Evolutionary conservation across 352 stramenopile species (phyloP).

Genomic region (Phytophthora pini): DNA sequence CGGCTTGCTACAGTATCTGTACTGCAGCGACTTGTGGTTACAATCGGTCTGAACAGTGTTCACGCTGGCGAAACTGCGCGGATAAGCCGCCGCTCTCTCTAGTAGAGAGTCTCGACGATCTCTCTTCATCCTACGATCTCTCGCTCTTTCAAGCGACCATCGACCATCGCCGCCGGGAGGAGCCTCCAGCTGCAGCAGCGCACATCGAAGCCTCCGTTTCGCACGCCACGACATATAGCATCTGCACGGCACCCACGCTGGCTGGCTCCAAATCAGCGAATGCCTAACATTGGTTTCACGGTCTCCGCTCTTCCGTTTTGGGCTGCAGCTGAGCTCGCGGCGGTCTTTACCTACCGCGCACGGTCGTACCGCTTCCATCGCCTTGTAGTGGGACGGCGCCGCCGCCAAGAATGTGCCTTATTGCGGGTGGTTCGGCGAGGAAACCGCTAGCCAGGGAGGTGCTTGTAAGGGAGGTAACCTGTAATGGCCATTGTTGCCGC

Average conservation of each 20-base stretch:
- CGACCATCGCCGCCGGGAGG: not conserved
- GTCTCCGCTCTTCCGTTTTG: conserved; percentile 32
- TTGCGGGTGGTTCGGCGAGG: not conserved
- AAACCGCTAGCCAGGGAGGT: not conserved
- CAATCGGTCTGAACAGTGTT: not conserved
- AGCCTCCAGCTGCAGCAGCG: conserved; percentile 13
- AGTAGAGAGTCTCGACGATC: not conserved
- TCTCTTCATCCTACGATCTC: not conserved
- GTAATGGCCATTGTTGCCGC: not conserved
- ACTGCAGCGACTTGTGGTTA: not conserved
- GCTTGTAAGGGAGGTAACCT: not conserved
- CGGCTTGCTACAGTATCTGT: no score
- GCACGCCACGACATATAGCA: conserved; percentile 38
- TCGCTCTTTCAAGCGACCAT: not conserved
- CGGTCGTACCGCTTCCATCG: conserved; percentile 27
- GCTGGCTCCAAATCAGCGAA: conserved; percentile 40
- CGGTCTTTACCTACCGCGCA: conserved; percentile 36
- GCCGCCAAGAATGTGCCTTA: conserved; percentile 14
- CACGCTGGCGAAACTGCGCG: conserved; percentile 13
- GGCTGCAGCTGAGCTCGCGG: conserved; percentile 30
- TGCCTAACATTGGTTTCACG: conserved; percentile 14
- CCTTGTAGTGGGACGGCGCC: conserved; percentile 20
- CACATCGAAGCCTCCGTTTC: conserved; percentile 37
- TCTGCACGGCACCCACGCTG: conserved; percentile 19
- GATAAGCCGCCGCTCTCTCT: conserved; percentile 10